These are phyloP conservation scores for Malus orientalis DNA, from an alignment of 306 rosid genomes.

Conservation along the genomic window DNA sequence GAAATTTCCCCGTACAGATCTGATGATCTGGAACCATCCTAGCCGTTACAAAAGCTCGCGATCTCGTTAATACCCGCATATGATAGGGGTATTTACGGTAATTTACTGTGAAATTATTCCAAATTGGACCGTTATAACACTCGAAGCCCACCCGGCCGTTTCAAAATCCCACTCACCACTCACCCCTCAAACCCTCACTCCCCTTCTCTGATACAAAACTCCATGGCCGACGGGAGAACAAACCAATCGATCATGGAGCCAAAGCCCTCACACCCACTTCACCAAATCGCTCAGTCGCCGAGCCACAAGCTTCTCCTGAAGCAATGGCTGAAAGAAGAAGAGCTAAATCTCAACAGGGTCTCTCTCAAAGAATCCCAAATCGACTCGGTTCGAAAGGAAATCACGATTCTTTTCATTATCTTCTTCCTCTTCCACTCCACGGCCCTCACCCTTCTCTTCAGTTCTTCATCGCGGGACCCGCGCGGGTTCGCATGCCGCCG, in stretches of 20 bases:
- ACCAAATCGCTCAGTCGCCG: conserved; percentile 84
- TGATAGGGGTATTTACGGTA: conserved; percentile 19
- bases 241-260: conserved; percentile 60
- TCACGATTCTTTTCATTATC: conserved; percentile 69
- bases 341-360: conserved; percentile 61
- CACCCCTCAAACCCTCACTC: background rate
- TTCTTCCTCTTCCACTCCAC: conserved; percentile 96
- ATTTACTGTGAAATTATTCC: background rate
- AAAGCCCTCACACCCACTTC: conserved; percentile 73
- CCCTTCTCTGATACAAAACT: background rate
- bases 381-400: conserved; percentile 61
- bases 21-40: background rate
- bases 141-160: conserved; percentile 19
- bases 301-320: conserved; percentile 94
- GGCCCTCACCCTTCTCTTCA: conserved; percentile 69
- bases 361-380: conserved; percentile 75
- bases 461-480: conserved; percentile 21
- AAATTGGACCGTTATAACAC: conserved; percentile 61
- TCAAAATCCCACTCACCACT: background rate
- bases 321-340: conserved; percentile 96
- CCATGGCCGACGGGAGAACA: conserved; percentile 47
- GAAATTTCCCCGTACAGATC: background rate
- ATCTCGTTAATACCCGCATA: background rate
- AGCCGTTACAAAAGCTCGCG: conserved; percentile 17
- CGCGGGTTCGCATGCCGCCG: conserved; percentile 34